phyloP scores from a whole-genome alignment of 2,329 filamentous ascomycete species.

The Penicillium glabrum region DNA sequence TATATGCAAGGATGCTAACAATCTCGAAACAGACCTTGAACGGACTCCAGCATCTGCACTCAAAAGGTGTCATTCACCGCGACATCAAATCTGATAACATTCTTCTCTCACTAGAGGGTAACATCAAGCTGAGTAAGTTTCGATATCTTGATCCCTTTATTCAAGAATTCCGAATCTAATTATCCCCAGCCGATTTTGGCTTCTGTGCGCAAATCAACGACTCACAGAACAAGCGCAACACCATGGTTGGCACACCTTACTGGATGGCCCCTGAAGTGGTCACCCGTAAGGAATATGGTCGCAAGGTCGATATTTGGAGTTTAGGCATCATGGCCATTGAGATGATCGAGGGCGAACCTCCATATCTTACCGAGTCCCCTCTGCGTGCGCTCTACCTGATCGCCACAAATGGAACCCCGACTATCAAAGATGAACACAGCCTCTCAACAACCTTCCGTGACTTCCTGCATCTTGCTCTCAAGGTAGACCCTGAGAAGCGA shows the following conservation, averaged over 20 bases:
- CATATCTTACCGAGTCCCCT: conserved; percentile 93
- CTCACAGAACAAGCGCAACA: conserved; percentile 93
- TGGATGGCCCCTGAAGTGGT: conserved; percentile 99
- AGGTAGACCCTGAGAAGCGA: conserved; percentile 95
- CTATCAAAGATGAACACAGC: conserved; percentile 88
- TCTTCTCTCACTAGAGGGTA: conserved; percentile 85
- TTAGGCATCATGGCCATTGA: conserved; percentile 99
- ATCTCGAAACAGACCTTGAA: conserved; percentile 63
- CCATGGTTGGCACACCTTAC: conserved; percentile 98
- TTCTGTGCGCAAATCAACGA: conserved; percentile 99
- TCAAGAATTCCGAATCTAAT: conserved; percentile 13
- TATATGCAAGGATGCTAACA: conserved; percentile 16
- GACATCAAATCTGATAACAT: conserved; percentile 99
- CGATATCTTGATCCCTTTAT: not conserved
- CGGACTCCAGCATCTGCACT: conserved; percentile 92
- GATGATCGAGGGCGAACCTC: conserved; percentile 98
- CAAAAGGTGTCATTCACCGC: conserved; percentile 95
- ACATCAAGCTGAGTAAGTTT: conserved; percentile 89
- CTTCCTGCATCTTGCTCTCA: conserved; percentile 88
- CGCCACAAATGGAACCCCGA: conserved; percentile 91
- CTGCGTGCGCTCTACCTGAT: conserved; percentile 92
- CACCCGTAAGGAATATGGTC: conserved; percentile 93
- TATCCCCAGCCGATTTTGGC: conserved; percentile 78
- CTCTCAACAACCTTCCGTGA: conserved; percentile 81
- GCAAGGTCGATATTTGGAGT: conserved; percentile 98